Percentiles rank a stretch among this genome's conserved stretches.
Evolutionary conservation across 352 stramenopile genomes (phyloP).

Genomic region (Hyaloperonospora brassicae): DNA sequence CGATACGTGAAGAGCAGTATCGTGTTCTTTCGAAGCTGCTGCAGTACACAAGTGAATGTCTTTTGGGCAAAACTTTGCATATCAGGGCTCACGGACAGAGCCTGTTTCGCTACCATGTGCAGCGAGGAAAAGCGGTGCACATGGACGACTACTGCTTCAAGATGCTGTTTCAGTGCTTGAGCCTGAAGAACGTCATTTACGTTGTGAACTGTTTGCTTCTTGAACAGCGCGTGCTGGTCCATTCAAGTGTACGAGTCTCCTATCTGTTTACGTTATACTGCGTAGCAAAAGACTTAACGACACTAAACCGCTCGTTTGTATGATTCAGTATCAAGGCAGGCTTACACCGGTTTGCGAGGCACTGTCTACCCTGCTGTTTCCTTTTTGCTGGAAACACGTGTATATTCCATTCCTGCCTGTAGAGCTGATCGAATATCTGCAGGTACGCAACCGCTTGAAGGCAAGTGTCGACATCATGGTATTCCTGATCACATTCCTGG

Average conservation of each 20-base stretch:
- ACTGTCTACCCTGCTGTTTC: constrained; percentile 69
- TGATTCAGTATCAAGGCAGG: constrained; percentile 46
- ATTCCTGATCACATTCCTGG: background rate
- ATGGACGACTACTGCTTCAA: constrained; percentile 76
- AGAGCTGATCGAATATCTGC: constrained; percentile 77
- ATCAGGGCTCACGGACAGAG: constrained; percentile 28
- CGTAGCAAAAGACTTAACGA: background rate
- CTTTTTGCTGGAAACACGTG: constrained; percentile 80
- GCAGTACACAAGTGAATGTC: background rate
- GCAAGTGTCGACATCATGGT: too few species aligned
- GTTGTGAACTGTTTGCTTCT: constrained; percentile 77
- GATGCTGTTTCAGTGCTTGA: constrained; percentile 75
- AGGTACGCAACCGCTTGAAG: constrained; percentile 22
- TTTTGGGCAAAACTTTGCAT: constrained; percentile 27
- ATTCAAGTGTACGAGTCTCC: constrained; percentile 51
- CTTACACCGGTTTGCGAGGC: constrained; percentile 77
- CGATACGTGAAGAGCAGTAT: too few species aligned
- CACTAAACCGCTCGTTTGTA: background rate
- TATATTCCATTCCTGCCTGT: constrained; percentile 81
- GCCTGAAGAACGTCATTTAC: constrained; percentile 70
- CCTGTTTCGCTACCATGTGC: constrained; percentile 56
- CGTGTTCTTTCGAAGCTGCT: too few species aligned
- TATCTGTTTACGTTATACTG: background rate
- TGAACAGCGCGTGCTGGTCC: constrained; percentile 76
- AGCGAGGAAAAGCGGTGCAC: constrained; percentile 48